Evolutionary conservation across 2,329 filamentous ascomycete species (phyloP), one percentile per base, ranked within the genome.

Genomic region (Scolecobasidium constrictum): DNA sequence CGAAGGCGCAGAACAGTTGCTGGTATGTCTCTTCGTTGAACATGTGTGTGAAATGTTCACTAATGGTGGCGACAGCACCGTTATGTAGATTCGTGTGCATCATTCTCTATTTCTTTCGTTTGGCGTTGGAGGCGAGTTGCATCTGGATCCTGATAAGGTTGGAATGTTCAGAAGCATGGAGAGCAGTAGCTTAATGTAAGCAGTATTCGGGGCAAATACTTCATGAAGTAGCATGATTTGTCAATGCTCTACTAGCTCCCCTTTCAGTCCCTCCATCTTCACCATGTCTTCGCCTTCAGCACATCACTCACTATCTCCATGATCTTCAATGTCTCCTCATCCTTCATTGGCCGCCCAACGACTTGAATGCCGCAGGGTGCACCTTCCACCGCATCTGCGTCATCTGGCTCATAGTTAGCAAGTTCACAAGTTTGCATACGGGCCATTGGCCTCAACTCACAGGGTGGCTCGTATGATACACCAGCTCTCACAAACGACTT

Each of bases 1-100:
- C 73, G 18, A 76, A 77, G 63, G 76, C 77, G 60, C 73, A 77
- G 57, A 77, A 77, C 54, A 72, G 69, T 17, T 77, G 73, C 62
- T 77, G 73, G 53, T 56, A 65, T 35, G 61, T 76, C 40, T 76
- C 75, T 71, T 75, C 53, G 26, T 7, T 9, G 26, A 7, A 31
- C n/a, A 31, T 9, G 26, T 31, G 9, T 31, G 26, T 31, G 26
- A 11, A 11, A 31, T 31, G 11, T 31, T 31, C n/a, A n/a, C n/a
- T n/a, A n/a, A n/a, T n/a, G n/a, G n/a, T n/a, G n/a, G n/a, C n/a
- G n/a, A n/a, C n/a, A n/a, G n/a, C n/a, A n/a, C n/a, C n/a, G n/a
- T n/a, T n/a, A n/a, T n/a, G n/a, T n/a, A n/a, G n/a, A n/a, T n/a
- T n/a, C n/a, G n/a, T n/a, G n/a, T n/a, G n/a, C n/a, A n/a, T n/a